phyloP scores from a whole-genome alignment of 306 rosid species.

The Ammopiptanthus mongolicus region DNA sequence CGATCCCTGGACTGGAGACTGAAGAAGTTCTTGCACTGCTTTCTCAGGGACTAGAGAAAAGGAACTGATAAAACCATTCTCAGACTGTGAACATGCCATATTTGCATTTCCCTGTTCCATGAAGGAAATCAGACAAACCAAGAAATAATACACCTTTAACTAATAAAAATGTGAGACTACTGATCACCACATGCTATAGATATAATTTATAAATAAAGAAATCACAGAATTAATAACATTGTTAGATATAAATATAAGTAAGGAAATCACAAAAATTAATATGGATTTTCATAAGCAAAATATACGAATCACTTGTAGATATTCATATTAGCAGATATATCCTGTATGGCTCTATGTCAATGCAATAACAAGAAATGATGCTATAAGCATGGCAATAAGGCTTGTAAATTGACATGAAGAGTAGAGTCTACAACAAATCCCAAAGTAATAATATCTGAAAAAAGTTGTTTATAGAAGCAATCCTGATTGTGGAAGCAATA shows the following conservation, averaged over 20 bases:
- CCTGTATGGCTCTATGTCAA: not conserved
- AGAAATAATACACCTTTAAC: not conserved
- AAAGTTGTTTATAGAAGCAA: not conserved
- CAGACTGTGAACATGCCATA: slow-evolving; percentile 45
- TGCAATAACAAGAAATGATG: not conserved
- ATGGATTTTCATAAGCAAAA: not conserved
- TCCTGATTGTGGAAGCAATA: not conserved
- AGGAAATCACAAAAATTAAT: too few relatives aligned
- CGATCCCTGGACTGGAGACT: slow-evolving; percentile 56
- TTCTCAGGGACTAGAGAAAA: slow-evolving; percentile 67
- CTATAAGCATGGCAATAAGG: not conserved
- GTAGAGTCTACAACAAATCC: not conserved
- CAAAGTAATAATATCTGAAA: not conserved
- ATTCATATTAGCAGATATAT: not conserved
- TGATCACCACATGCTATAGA: not conserved
- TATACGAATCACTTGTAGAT: not conserved
- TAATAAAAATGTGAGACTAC: not conserved
- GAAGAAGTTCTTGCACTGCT: slow-evolving; percentile 77
- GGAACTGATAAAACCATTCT: slow-evolving; percentile 61
- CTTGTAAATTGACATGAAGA: not conserved
- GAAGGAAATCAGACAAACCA: slow-evolving; percentile 21
- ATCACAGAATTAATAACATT: not conserved
- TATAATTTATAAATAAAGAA: not conserved
- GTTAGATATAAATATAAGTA: not conserved
- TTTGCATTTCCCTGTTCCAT: slow-evolving; percentile 53